Base-by-base conservation (phyloP, 345 rosid species). In the Salix suchowensis region DNA sequence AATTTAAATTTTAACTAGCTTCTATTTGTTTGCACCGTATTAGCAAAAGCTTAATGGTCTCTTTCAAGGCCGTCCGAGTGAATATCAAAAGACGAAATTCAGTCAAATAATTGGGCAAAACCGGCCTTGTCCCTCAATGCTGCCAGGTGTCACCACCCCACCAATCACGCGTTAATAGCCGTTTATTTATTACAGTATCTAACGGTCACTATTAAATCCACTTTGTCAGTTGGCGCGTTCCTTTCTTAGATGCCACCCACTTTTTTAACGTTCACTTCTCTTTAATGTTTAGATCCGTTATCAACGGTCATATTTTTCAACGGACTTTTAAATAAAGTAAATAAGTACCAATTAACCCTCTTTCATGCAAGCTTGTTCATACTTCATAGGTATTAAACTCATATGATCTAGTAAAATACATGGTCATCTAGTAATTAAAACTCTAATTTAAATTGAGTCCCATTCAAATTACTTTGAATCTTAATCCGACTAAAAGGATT, bases 201-300 rank as follows among this genome's bases (percentile, higher is more conserved):
- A 74, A 81, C 62, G 78, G 80, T 70, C 71, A 21, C 24, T 15
- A 8, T 62, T 62, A 9, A 21, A 23, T 46, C 75, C n/a, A 65
- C 54, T 40, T 13, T 7, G 32, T 39, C 39, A 13, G 18, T 36
- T 67, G 77, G 74, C 48, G 67, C 46, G 32, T 11, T 55, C 16
- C 40, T 15, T 6, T 70, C 60, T 67, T 74, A 75, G 75, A 76
- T 69, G 72, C 18, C 76, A 28, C 60, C 26, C 40, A 6, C 13
- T 66, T 34, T 21, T 66, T 37, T 68, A 28, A n/a, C 67, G 62
- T 11, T 58, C 13, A 13, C 62, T 3, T n/a, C 62, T n/a, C 62
- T 23, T n/a, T 58, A 3, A n/a, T 48, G 5, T 28, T 5, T 30
- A 76, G 87, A 81, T 79, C 87, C 87, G 87, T 79, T 82, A 77